Conservation (phyloP, 495 filamentous ascomycete species). For the Aspergillus cavernicola region DNA sequence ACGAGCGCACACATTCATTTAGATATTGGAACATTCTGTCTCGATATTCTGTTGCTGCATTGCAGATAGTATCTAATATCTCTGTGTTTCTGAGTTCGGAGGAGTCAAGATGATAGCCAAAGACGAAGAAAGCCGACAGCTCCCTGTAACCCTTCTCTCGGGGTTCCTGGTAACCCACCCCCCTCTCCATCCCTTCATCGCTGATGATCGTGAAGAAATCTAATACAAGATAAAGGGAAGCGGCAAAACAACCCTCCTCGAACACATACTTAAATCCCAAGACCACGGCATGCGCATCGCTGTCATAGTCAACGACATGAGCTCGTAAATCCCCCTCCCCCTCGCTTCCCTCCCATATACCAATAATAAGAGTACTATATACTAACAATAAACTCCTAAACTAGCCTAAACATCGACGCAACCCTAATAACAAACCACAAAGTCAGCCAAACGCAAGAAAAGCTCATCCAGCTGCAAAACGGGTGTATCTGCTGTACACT, state of each 20-base stretch:
- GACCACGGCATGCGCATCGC: conserved; percentile 54
- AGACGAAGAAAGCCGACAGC: conserved; percentile 13
- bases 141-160: conserved; percentile 47
- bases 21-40: too few relatives aligned
- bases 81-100: too few relatives aligned
- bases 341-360: not conserved
- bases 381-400: too few relatives aligned
- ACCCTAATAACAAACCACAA: conserved; percentile 50
- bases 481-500: conserved; percentile 62
- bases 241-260: conserved; percentile 56
- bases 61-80: too few relatives aligned
- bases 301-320: conserved; percentile 59
- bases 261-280: conserved; percentile 49
- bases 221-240: conserved; percentile 41
- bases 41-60: too few relatives aligned
- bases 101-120: not conserved
- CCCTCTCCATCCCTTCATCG: not conserved
- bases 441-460: conserved; percentile 49
- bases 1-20: not conserved
- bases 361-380: not conserved
- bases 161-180: conserved; percentile 37
- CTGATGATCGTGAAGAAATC: too few relatives aligned
- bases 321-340: conserved; percentile 29
- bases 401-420: conserved; percentile 53
- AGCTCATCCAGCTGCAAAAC: conserved; percentile 58